These are phyloP conservation scores for Taiwanofungus camphoratus DNA, from an alignment of 1,284 basidiomycete genomes.

Conservation along the genomic window DNA sequence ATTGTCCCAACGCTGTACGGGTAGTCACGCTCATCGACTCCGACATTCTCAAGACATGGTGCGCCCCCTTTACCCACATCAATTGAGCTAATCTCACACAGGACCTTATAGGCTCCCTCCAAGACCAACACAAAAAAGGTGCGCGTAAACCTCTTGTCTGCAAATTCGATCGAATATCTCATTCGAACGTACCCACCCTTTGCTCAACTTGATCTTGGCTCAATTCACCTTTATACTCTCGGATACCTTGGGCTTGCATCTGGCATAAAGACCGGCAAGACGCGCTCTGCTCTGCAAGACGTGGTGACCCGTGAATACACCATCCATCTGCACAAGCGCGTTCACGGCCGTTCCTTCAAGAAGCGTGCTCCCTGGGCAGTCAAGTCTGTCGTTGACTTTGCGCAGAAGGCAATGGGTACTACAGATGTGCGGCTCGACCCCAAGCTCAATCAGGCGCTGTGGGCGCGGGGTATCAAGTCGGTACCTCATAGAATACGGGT, in stretches of 20 bases:
- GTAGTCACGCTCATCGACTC: conserved; percentile 26
- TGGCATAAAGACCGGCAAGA: conserved; percentile 64
- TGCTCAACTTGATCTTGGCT: background rate
- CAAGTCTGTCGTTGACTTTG: conserved; percentile 88
- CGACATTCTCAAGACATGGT: conserved; percentile 62
- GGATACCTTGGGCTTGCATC: background rate
- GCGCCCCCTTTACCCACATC: conserved; percentile 21
- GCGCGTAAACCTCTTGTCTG: conserved; percentile 8
- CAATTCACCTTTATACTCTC: conserved; percentile 1
- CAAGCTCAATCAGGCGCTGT: conserved; percentile 89
- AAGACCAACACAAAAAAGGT: conserved; percentile 36
- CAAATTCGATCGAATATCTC: background rate
- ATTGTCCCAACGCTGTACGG: conserved; percentile 13
- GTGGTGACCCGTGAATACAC: conserved; percentile 97
- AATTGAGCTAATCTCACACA: conserved; percentile 15
- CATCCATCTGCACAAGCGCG: conserved; percentile 91
- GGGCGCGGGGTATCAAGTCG: conserved; percentile 86
- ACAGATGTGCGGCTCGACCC: conserved; percentile 89
- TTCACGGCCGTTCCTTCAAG: conserved; percentile 89
- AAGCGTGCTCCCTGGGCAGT: conserved; percentile 92
- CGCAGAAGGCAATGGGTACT: conserved; percentile 92
- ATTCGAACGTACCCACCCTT: background rate
- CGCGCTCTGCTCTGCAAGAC: conserved; percentile 90
- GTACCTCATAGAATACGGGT: conserved; percentile 88
- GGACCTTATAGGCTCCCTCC: conserved; percentile 24